These are phyloP conservation scores for Diplodia scrobiculata DNA, from an alignment of 2,329 filamentous ascomycete species.

Conservation along the genomic window DNA sequence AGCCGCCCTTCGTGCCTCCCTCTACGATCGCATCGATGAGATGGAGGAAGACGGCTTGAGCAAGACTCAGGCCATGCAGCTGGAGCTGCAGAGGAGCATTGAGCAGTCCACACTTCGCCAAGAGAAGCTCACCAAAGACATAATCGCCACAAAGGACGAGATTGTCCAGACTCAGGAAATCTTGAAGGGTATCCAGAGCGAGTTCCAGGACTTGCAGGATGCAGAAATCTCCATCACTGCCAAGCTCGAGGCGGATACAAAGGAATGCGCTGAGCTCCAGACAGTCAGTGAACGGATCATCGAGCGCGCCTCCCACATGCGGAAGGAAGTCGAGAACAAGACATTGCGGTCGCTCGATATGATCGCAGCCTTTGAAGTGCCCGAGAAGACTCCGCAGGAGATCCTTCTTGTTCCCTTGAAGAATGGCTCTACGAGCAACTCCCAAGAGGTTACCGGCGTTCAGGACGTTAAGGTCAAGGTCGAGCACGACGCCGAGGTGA, in stretches of 20 bases:
- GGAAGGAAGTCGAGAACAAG: slow-evolving; percentile 12
- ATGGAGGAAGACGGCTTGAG: slow-evolving; percentile 8
- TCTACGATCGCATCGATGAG: not conserved
- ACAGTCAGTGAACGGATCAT: slow-evolving; percentile 8
- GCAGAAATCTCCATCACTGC: not conserved
- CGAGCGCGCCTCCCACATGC: slow-evolving; percentile 7
- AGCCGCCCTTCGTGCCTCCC: not conserved
- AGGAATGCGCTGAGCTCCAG: slow-evolving; percentile 12
- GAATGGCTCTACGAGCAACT: no score
- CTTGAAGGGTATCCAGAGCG: not conserved
- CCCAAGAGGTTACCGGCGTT: not conserved
- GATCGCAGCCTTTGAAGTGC: not conserved
- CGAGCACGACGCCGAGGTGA: not conserved
- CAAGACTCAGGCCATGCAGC: not conserved
- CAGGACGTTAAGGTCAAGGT: not conserved
- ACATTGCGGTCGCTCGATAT: not conserved
- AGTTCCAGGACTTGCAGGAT: slow-evolving; percentile 1
- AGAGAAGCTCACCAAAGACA: not conserved
- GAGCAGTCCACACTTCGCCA: not conserved
- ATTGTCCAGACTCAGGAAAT: not conserved
- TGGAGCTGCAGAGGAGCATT: not conserved
- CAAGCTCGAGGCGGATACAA: not conserved
- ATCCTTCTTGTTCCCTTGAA: not conserved
- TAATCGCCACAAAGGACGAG: not conserved
- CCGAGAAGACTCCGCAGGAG: not conserved